A percentile compares a stretch with the other conserved stretches of the same genome.
These are phyloP conservation scores for Aspergillus olivimuriae DNA, from an alignment of 495 filamentous ascomycete genomes.

Conservation along the genomic window DNA sequence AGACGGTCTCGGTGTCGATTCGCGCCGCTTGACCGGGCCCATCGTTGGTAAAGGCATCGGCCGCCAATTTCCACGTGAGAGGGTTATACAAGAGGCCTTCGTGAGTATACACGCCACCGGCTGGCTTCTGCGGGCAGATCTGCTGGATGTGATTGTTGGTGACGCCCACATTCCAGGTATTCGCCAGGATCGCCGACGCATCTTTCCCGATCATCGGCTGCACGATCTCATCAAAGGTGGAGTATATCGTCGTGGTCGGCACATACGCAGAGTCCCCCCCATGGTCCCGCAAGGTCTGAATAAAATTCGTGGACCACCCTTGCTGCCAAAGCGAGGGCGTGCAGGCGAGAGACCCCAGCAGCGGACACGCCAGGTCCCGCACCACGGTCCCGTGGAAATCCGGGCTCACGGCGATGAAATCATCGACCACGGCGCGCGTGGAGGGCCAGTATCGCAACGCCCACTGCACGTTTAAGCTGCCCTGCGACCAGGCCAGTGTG, in stretches of 20 bases:
- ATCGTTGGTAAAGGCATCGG: constrained; percentile 36
- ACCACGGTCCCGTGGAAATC: constrained; percentile 42
- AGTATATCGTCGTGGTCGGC: constrained; percentile 44
- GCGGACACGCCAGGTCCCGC: constrained; percentile 20
- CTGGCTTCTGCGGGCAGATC: constrained; percentile 27
- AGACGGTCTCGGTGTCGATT: constrained; percentile 25
- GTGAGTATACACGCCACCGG: constrained; percentile 37
- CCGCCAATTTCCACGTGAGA: constrained; percentile 33
- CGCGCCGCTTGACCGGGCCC: constrained; percentile 27
- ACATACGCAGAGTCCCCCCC: constrained; percentile 45
- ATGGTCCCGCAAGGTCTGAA: constrained; percentile 26
- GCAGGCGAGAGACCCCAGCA: constrained; percentile 15
- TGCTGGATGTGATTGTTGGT: constrained; percentile 40
- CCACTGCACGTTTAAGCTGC: constrained; percentile 42
- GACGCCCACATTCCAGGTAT: constrained; percentile 31
- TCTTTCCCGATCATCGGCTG: constrained; percentile 35
- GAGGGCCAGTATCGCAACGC: constrained; percentile 49
- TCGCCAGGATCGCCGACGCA: constrained; percentile 35
- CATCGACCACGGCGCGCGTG: constrained; percentile 23
- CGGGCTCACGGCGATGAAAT: constrained; percentile 38
- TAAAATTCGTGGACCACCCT: constrained; percentile 32
- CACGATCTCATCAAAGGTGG: constrained; percentile 39
- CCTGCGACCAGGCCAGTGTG: constrained; percentile 46
- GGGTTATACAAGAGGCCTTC: constrained; percentile 40
- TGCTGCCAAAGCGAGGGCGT: constrained; percentile 37